Base-by-base conservation (phyloP, 108 stramenopile genomes). In the Nannochloropsis salina region DNA sequence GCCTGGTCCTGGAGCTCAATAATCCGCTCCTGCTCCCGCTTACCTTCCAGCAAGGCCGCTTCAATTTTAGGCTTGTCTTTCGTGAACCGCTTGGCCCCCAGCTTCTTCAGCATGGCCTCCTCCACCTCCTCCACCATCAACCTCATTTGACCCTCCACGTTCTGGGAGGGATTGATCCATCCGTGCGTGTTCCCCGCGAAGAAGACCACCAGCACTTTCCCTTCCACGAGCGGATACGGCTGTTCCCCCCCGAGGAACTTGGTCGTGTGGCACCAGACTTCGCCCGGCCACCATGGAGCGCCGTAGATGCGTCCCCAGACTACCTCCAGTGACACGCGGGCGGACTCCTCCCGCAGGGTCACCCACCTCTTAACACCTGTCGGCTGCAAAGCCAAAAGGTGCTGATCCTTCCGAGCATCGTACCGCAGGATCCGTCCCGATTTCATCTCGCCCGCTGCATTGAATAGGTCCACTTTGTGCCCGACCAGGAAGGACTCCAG, bases 61-160 rank as follows among this genome's bases (percentile, higher is more conserved):
- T 74, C 61, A 74, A 74, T 74, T 8, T 74, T 74, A 15, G 61
- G 4, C 8, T n/a, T 74, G n/a, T 74, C 61, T 2, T 74, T 74
- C 2, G 61, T n/a, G n/a, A 74, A 74, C 61, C 8, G 15, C 61
- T 74, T 74, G n/a, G 15, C n/a, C 8, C n/a, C 61, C 6, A 74
- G 61, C 8, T 74, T 74, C 6, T 74, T 74, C 6, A 74, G 15
- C 61, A 74, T 74, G 20, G 15, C 61, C 61, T n/a, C 61, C 20
- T 74, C 61, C 61, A 74, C 61, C 61, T 74, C 61, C 61, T 74
- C 61, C 61, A 74, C 8, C 61, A 74, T n/a, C 61, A 74, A 74
- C 61, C 61, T 15, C 15, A 74, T 74, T 74, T 74, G 61, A n/a
- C 61, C 61, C 61, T 6, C 61, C 61, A 74, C 3, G n/a, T 74